Base-by-base conservation (phyloP, 1,284 basidiomycete genomes). In the Singerocomus rubriflavus region DNA sequence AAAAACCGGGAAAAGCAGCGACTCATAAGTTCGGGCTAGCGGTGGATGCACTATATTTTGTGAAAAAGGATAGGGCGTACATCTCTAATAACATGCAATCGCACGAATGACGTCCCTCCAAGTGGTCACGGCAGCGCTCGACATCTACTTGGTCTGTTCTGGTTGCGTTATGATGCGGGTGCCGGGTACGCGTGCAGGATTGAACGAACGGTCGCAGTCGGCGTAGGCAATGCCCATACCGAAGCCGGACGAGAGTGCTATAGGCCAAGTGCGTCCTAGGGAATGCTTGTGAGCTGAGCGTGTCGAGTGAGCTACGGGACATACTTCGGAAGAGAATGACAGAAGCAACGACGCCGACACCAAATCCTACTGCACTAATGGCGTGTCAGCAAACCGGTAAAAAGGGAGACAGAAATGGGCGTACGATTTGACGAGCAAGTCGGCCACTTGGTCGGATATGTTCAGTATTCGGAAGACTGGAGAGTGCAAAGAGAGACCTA, bases 191-290 rank as follows among this genome's bases (percentile, higher is more conserved):
- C 93, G 84, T 55, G 94, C 88, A 16, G 93, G 91, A 76, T 96
- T 96, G 81, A 98, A 96, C 21, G 91, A 90, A 58, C 92, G 87
- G 77, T 98, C 93, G 75, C 94, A 98, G 81, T 98, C 91, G 29
- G 92, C 92, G 71, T 95, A 96, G 41, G 92, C 91, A 51, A 86
- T 84, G 54, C 92, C 92, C 42, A 85, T 77, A 41, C 91, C 93
- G 67, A 91, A 97, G 55, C 96, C 95, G 17, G 94, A 93, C 7
- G 91, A 82, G 52, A 98, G 83, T 54, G 93, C 89, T 56, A 98
- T 89, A 25, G 96, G 96, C 92, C 94, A 98, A 65, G 90, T 91
- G 59, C 95, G 91, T 77, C 96, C 95, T 98, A 39, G 46, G 14
- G 36, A 51, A 42, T 49, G 47, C 42, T 44, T 52, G 32, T 56